Percentiles rank a stretch among this genome's conserved stretches.
phyloP scores from a whole-genome alignment of 306 rosid species.

The Casuarina cunninghamiana region DNA sequence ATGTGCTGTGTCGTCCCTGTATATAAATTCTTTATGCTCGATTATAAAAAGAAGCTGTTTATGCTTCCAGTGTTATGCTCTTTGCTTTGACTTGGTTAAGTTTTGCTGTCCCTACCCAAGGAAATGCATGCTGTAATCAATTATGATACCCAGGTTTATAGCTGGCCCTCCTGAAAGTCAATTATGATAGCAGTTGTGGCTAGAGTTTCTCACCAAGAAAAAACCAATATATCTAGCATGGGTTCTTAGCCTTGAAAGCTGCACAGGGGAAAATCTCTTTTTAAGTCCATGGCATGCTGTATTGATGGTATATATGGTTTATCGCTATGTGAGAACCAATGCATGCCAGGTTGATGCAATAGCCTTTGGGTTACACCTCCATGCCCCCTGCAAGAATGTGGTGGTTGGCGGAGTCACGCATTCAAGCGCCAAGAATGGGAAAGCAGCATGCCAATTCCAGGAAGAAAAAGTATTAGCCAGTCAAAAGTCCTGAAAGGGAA shows the following conservation, averaged over 20 bases:
- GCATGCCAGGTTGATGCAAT: neutral
- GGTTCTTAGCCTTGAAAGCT: no score
- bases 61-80: neutral
- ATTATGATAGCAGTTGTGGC: neutral
- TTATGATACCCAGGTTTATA: neutral
- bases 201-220: no score
- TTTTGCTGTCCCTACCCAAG: neutral
- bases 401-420: neutral
- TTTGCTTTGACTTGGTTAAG: neutral
- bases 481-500: neutral
- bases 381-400: neutral
- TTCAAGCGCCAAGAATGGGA: neutral
- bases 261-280: no score
- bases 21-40: conserved; percentile 5
- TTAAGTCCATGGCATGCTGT: neutral
- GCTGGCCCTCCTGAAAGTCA: neutral
- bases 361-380: neutral
- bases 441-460: neutral
- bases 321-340: neutral
- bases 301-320: neutral
- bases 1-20: neutral
- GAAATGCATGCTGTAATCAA: neutral
- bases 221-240: no score
- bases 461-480: neutral
- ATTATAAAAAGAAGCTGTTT: neutral